Evolutionary conservation across 345 rosid genomes (phyloP), one percentile per base, ranked within the genome.

Genomic region (Turnera subulata): DNA sequence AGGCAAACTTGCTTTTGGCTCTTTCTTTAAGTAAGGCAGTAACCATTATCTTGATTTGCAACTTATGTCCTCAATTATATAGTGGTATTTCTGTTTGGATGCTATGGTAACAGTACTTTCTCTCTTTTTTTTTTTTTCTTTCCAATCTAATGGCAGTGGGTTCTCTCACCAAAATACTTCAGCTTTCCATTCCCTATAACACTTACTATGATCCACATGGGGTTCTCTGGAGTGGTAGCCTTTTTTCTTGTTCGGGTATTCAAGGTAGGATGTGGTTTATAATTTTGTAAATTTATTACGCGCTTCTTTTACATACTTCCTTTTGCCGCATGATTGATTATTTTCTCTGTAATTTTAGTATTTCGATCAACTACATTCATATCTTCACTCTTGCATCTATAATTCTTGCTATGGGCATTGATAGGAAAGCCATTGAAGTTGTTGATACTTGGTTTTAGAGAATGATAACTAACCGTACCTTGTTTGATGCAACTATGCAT

Each of bases 171-270:
- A 11, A 89, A 82, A 59, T 82, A 89, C 79, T 90, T 90, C 80
- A 81, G 88, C 68, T 93, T 89, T 60, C 95, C 95, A 20, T 74
- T 86, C 29, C 98, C 96, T 50, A 89, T 92, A 49, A 83, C 96
- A 21, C 87, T 92, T 56, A 89, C 95, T 33, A 89, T 92, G 97
- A 86, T 92, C 67, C 98, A 92, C 65, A 89, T 89, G 97, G 95
- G 83, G 16, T 89, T 92, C 67, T 79, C 91, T 29, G 96, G 95
- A 72, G 64, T 67, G 2, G 77, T 88, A 51, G 83, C 97, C 4
- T 86, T 89, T 64, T 67, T 89, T 51, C 88, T 92, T 59, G 80
- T 89, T 76, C 97, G 92, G 22, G 99, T 93, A 25, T 82, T 93
- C 78, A 87, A 87, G 99, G 99, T 89, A 75, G 39, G 67, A 22